Evolutionary conservation across 176 grass and related monocot species (phyloP), one percentile per base, ranked within the genome.

Genomic region (Ampelocalamus luodianensis): DNA sequence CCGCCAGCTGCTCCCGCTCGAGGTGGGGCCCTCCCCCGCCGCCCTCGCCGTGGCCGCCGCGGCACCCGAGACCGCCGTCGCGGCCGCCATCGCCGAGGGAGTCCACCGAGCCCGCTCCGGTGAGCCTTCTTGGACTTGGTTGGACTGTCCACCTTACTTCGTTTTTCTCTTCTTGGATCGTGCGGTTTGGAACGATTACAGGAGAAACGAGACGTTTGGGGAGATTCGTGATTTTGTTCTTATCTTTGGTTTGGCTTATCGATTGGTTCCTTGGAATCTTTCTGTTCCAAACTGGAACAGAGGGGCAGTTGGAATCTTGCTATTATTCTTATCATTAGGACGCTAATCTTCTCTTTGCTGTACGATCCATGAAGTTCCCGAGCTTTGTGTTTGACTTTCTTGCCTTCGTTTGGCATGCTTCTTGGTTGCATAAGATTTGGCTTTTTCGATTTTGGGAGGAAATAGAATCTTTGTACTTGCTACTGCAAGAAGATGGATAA

Each of bases 91-190:
- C 38, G 70, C 79, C 27, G 82, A 90, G 11, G 93, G 88, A 39
- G 79, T 63, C 77, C 74, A 86, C 4, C 77, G 93, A 46, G 22
- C 80, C 10, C 84, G 85, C 77, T 85, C 87, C 39, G 89, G 90
- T 92, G 71, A 90, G 78, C 65, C 10, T 44, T 50, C 9, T 48
- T 27, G 6, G 11, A 0, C 10, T 80, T 36, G 17, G 20, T 26
- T 73, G 50, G 69, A 82, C n/a, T 23, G 55, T 10, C 54, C 37
- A 85, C 42, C 34, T 20, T 42, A 0, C 20, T 14, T 72, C 45
- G 14, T 61, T 34, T 82, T 17, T 14, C 3, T 16, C 10, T 65
- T 60, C 55, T 38, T 68, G 79, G 10, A 54, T 72, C 39, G 39
- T 63, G 36, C 13, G 40, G 16, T 78, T 72, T 34, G 38, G 27